Conservation (phyloP, 495 filamentous ascomycete species). For the Durotheca rogersii region DNA sequence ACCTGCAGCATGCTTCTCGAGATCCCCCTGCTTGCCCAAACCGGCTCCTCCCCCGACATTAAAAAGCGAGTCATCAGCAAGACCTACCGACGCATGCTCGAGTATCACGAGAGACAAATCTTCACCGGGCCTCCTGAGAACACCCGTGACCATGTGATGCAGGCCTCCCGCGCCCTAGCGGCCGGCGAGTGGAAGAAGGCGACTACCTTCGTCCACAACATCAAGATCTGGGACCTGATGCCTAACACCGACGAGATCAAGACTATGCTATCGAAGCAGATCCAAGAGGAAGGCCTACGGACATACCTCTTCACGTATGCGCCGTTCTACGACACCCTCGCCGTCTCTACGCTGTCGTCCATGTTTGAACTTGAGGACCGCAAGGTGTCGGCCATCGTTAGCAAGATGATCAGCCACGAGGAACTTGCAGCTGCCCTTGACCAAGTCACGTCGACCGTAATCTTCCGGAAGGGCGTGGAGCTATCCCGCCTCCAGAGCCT, state of each 20-base stretch:
- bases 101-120: constrained; percentile 98
- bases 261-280: constrained; percentile 93
- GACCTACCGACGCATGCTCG: constrained; percentile 97
- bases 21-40: constrained; percentile 94
- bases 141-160: constrained; percentile 98
- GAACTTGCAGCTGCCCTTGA: constrained; percentile 94
- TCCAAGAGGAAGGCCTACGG: constrained; percentile 95
- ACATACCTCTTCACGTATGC: constrained; percentile 99
- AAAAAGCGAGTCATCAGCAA: constrained; percentile 99
- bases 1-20: constrained; percentile 98
- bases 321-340: constrained; percentile 96
- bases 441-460: constrained; percentile 95
- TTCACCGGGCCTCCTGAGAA: constrained; percentile 98
- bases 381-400: constrained; percentile 92
- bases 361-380: constrained; percentile 94
- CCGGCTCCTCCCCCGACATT: constrained; percentile 91
- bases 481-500: constrained; percentile 92
- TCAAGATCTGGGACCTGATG: constrained; percentile 99
- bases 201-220: constrained; percentile 84
- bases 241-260: constrained; percentile 86
- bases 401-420: constrained; percentile 99
- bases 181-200: constrained; percentile 98
- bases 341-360: constrained; percentile 74
- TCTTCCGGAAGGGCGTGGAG: constrained; percentile 99
- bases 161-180: constrained; percentile 92